Conservation (phyloP, 441 rosid species). For the Populus trichocarpa region DNA sequence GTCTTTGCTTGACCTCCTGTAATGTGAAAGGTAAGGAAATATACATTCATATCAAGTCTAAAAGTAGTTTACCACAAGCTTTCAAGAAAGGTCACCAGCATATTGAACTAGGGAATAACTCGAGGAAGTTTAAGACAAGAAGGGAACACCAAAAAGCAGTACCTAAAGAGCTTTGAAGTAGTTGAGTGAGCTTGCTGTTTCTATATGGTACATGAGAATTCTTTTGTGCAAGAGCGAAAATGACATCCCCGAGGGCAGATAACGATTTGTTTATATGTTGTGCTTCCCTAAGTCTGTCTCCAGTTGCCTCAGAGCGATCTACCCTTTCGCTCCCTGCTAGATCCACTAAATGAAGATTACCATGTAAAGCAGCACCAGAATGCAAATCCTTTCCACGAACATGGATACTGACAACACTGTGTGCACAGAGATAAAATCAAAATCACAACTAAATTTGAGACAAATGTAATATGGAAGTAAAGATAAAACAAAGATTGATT, state of each 20-base stretch:
- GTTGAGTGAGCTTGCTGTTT: constrained; percentile 98
- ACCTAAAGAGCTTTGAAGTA: constrained; percentile 94
- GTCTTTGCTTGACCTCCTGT: constrained; percentile 96
- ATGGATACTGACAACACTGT: constrained; percentile 84
- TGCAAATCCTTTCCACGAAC: constrained; percentile 74
- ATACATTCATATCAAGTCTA: not conserved
- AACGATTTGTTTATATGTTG: constrained; percentile 92
- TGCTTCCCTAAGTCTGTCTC: constrained; percentile 88
- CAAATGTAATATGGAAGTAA: not conserved
- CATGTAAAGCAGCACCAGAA: constrained; percentile 60
- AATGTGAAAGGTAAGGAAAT: constrained; percentile 11
- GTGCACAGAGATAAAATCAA: constrained; percentile 14
- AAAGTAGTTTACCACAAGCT: not conserved
- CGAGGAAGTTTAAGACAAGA: not conserved
- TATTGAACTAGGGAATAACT: not conserved
- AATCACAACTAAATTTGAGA: not conserved
- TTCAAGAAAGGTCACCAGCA: not conserved
- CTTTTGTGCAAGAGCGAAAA: constrained; percentile 87
- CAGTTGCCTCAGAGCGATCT: constrained; percentile 91
- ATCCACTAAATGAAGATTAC: constrained; percentile 85
- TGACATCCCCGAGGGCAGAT: constrained; percentile 97
- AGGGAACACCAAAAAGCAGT: not conserved
- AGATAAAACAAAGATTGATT: not conserved
- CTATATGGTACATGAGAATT: constrained; percentile 86
- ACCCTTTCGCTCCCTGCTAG: constrained; percentile 97